These are phyloP conservation scores for Brachypodium distachyon DNA, from an alignment of 202 grass and related monocot genomes.

Conservation along the genomic window DNA sequence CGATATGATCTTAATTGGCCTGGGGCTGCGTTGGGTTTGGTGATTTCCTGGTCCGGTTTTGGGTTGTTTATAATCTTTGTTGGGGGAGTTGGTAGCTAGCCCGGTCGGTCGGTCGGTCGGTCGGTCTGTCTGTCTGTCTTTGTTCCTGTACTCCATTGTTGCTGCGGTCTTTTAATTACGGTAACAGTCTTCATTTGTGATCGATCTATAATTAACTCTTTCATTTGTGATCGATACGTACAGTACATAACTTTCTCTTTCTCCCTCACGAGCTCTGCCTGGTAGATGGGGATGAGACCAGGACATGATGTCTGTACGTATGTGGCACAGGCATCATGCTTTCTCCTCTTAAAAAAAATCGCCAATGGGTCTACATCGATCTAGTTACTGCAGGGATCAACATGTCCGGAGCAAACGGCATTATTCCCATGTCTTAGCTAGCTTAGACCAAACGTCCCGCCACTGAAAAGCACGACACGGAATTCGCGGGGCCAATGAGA, in stretches of 20 bases:
- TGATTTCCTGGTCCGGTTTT: not conserved
- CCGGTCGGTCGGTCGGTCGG: too few relatives aligned
- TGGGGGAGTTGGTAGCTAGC: not conserved
- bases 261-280: not conserved
- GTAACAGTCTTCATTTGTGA: not conserved
- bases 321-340: not conserved
- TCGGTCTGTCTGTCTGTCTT: constrained; percentile 18
- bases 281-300: not conserved
- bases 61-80: constrained; percentile 23
- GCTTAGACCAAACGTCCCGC: constrained; percentile 35
- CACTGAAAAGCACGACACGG: constrained; percentile 18
- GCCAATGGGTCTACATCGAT: not conserved
- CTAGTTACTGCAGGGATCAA: not conserved
- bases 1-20: too few relatives aligned
- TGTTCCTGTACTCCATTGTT: not conserved
- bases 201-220: too few relatives aligned
- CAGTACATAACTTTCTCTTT: too few relatives aligned
- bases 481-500: not conserved
- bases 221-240: not conserved
- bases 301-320: not conserved
- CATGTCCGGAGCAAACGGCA: constrained; percentile 24
- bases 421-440: constrained; percentile 12
- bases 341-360: too few relatives aligned
- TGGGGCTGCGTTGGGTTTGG: not conserved
- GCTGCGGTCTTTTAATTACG: not conserved